phyloP scores from a whole-genome alignment of 768 basidiomycete genomes.

The Boletus speciosus region DNA sequence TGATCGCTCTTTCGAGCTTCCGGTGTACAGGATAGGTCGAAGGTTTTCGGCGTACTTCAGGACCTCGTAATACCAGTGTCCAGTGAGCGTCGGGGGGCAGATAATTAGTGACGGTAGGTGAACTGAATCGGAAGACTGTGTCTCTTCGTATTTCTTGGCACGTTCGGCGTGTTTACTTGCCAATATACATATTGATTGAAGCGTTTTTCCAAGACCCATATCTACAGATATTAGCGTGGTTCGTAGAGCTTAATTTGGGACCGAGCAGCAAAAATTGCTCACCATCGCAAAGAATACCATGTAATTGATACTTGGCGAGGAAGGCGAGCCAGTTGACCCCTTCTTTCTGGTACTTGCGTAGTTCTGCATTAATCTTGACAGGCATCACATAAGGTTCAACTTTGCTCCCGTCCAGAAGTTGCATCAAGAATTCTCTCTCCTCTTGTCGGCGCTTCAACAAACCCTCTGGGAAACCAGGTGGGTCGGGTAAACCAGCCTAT shows the following conservation, averaged over 20 bases:
- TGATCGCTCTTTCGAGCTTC: conserved; percentile 77
- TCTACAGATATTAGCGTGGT: conserved; percentile 45
- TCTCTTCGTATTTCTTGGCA: conserved; percentile 59
- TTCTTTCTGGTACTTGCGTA: conserved; percentile 97
- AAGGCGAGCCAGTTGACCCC: conserved; percentile 99
- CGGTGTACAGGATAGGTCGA: conserved; percentile 83
- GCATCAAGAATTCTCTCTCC: conserved; percentile 89
- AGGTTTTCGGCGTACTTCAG: conserved; percentile 86
- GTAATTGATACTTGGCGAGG: conserved; percentile 94
- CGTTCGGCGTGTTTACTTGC: conserved; percentile 93
- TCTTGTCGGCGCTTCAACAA: conserved; percentile 79
- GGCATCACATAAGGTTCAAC: conserved; percentile 89
- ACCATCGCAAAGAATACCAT: conserved; percentile 98
- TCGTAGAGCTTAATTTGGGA: not conserved
- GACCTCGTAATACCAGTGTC: conserved; percentile 99
- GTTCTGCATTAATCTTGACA: conserved; percentile 84
- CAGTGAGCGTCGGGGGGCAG: conserved; percentile 95
- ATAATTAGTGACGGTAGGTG: conserved; percentile 93
- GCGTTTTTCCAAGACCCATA: conserved; percentile 97
- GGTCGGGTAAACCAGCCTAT: conserved; percentile 95
- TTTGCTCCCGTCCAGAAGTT: conserved; percentile 92
- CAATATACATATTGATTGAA: conserved; percentile 96
- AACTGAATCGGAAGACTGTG: conserved; percentile 67
- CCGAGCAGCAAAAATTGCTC: conserved; percentile 19
- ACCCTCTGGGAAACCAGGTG: conserved; percentile 86